Evolutionary conservation across 768 basidiomycete species (phyloP), one percentile per base, ranked within the genome.

Genomic region (Nevesoporus exiguus): DNA sequence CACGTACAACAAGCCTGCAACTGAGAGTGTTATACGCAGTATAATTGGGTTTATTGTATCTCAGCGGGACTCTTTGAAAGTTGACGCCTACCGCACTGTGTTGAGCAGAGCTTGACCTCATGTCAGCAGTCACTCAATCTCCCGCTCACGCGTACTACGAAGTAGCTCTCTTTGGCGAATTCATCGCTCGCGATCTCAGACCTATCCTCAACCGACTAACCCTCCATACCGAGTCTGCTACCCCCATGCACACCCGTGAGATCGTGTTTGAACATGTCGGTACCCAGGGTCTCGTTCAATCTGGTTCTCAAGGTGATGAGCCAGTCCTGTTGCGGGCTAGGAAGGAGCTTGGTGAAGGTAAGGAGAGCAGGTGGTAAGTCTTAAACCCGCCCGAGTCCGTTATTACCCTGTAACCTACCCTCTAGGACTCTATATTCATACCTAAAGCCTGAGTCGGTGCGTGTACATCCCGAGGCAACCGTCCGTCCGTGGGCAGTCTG

Each of bases 401-500:
- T 19, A 14, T 51, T 22, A 25, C 40, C 24, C 17, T 34, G 49
- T 22, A 30, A 49, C 40, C 17, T 5, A 46, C 49, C 52, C 34
- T 42, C 29, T 45, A 91, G 88, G 90, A 75, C 84, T 9, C 69
- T 93, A 15, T 90, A 85, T 66, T 88, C 90, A 22, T 89, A 87
- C 66, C 74, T 90, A 52, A 90, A 90, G 66, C 90, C 91, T 47
- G 90, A 93, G 67, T 85, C 86, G n/a, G 83, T 83, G 11, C 81
- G 90, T 42, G 84, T 86, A 15, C 86, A 92, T 61, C 90, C 90
- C 10, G 89, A 92, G 66, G 89, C 90, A 1, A 93, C 91, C 3
- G 90, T 93, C 44, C 79, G 90, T 46, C 88, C 91, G 10, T 92
- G 90, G 85, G 85, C 88, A 14, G 86, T 82, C 30, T 86, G 84